phyloP scores from a whole-genome alignment of 1,284 basidiomycete species.

The Ceratobasidium sp. region DNA sequence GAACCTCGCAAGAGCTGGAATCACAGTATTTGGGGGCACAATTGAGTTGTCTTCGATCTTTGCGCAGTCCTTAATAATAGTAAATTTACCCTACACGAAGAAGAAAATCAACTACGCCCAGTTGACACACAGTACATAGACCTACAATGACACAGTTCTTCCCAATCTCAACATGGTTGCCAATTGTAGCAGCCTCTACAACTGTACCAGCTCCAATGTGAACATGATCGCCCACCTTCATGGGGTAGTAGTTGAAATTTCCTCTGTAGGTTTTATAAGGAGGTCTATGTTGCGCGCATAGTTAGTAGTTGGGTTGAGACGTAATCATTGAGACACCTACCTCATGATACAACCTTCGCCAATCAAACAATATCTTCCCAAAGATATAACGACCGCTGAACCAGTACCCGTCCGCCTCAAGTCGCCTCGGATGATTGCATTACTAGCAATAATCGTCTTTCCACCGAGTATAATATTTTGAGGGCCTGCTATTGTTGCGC shows the following conservation, averaged over 20 bases:
- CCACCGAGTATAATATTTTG: conserved; percentile 98
- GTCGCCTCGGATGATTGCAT: conserved; percentile 91
- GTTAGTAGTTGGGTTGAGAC: too few species aligned
- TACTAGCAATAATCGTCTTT: conserved; percentile 94
- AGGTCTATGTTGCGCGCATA: conserved; percentile 64
- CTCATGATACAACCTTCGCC: conserved; percentile 92
- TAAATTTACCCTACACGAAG: conserved; percentile 88
- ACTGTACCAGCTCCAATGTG: conserved; percentile 90
- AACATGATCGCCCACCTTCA: conserved; percentile 96
- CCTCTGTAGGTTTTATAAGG: conserved; percentile 92
- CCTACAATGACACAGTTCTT: conserved; percentile 94
- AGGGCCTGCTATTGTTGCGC: conserved; percentile 93
- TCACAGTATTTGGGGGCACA: conserved; percentile 91
- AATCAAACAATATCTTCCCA: conserved; percentile 93
- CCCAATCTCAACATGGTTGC: conserved; percentile 95
- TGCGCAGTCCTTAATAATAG: conserved; percentile 96
- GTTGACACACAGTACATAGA: conserved; percentile 40
- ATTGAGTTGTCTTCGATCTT: conserved; percentile 90
- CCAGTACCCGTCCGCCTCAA: conserved; percentile 85
- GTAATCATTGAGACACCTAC: too few species aligned
- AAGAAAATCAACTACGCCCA: background rate
- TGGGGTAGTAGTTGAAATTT: conserved; percentile 97
- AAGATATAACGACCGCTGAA: conserved; percentile 91
- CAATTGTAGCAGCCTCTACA: conserved; percentile 95
- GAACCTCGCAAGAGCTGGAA: conserved; percentile 90